These are phyloP conservation scores for Gigaspora rosea DNA, from an alignment of 192 early-diverging fungal genomes.

Conservation along the genomic window DNA sequence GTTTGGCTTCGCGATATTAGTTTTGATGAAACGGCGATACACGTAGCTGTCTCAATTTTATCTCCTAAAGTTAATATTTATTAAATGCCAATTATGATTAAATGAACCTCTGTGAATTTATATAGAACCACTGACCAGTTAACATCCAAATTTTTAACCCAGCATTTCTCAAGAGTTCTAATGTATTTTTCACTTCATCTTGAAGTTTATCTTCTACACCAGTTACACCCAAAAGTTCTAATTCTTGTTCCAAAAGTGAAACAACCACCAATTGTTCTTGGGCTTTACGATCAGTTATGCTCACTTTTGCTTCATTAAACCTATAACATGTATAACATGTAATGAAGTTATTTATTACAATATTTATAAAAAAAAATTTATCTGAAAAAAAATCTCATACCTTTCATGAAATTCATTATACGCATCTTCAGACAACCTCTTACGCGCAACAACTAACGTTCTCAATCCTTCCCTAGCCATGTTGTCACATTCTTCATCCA, in stretches of 20 bases:
- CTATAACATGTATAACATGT: slow-evolving; percentile 23
- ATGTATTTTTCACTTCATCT: slow-evolving; percentile 85
- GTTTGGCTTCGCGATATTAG: slow-evolving; percentile 85
- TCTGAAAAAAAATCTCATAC: slow-evolving; percentile 28
- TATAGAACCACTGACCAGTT: slow-evolving; percentile 52
- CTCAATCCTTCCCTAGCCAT: slow-evolving; percentile 95
- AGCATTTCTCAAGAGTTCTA: slow-evolving; percentile 88
- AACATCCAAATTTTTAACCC: slow-evolving; percentile 97
- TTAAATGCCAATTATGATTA: background rate
- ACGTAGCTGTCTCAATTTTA: slow-evolving; percentile 96
- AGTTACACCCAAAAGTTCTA: slow-evolving; percentile 90
- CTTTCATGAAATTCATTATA: slow-evolving; percentile 66
- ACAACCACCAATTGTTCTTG: slow-evolving; percentile 68
- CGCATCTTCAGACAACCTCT: slow-evolving; percentile 71
- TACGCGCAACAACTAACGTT: slow-evolving; percentile 90
- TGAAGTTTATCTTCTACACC: slow-evolving; percentile 97
- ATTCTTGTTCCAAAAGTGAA: slow-evolving; percentile 73
- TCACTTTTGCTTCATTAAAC: slow-evolving; percentile 72
- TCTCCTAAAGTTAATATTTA: slow-evolving; percentile 54
- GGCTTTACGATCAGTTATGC: slow-evolving; percentile 68
- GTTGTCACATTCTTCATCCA: slow-evolving; percentile 96
- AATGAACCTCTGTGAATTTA: background rate
- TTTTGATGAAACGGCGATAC: slow-evolving; percentile 91
- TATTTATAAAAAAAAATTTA: background rate
- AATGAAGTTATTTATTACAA: background rate